Evolutionary conservation across 1,284 basidiomycete genomes (phyloP), one percentile per base, ranked within the genome.

Genomic region (Thelephora terrestris): DNA sequence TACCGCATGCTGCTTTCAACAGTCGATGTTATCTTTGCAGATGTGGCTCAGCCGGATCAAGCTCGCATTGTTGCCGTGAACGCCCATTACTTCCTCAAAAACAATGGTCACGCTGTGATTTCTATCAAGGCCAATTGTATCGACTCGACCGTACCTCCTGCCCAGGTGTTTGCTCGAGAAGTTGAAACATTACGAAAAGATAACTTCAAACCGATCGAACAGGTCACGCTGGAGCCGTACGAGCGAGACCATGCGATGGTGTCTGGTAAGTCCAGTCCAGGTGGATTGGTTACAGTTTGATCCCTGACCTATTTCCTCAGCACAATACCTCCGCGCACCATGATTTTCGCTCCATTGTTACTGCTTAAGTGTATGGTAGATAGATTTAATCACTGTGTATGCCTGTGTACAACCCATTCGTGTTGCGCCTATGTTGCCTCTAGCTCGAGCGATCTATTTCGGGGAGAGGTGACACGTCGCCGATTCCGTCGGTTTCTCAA

Each of bases 111-210:
- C 61, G 77, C 83, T 56, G 81, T 99, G 60, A 94, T 99, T 61
- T 98, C 94, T 50, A 97, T 99, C 81, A 99, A 99, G 76, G 96
- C 96, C 44, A 94, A 90, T 64, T 99, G 95, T 77, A 90, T 99
- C 68, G 96, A 99, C 70, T 98, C 92, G 47, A 97, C 94, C 24
- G 81, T 80, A 4, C 81, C 89, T 2, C 85, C 95, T 16, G 91
- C 93, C 57, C 85, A 83, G 21, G 89, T 98, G 37, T 99, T 98
- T 60, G 86, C 90, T 3, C 73, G 76, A 47, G 92, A 99, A 69
- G 88, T 98, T 49, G 83, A 93, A 66, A 81, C 76, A 61, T 74
- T 99, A 61, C 84, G 87, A 66, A 75, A 79, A 52, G 75, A 75
- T 63, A 83, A 82, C 60, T 85, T 97, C 71, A 94, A 93, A 71